Evolutionary conservation across 2,329 filamentous ascomycete genomes (phyloP), one percentile per base, ranked within the genome.

Genomic region (Paecilomyces sp.): DNA sequence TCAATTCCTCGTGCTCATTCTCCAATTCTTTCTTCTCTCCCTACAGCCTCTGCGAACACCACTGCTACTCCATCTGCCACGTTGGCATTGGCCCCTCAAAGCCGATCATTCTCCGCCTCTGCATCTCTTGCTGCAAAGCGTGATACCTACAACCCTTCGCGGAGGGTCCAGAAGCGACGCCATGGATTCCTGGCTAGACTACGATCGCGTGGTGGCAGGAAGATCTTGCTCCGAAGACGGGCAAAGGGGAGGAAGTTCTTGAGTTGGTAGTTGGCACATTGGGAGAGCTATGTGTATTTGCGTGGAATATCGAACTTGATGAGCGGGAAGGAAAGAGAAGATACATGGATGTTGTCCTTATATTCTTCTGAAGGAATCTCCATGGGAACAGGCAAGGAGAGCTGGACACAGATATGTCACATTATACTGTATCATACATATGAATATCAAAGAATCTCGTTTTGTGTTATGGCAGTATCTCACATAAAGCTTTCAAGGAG

Each of bases 111-210:
- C 70, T 80, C 79, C 3, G 72, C 77, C 15, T 75, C 77, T 57
- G 72, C 77, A 6, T 68, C 71, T 2, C 72, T 80, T 5, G 74
- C 69, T 54, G 77, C 69, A 28, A 75, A 73, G 56, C 78, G 85
- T 63, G 74, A 81, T 60, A 87, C 85, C 51, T 87, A 79, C 67
- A 82, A 83, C 58, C 84, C 84, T 9, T 85, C 81, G 56, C 82
- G 86, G 63, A 68, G 80, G 53, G 82, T 86, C 51, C 78, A 85
- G 69, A 88, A 87, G 75, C 77, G 85, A 63, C 78, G 85, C 66
- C 82, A 85, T 73, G 85, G 85, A 2, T 87, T 85, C 67, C 68
- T 87, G 61, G 74, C 80, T 9, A 72, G 85, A 65, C 63, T 85
- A 62, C 76, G 76, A 67, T 78, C 77, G 24, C 78, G 80, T 67